Evolutionary conservation across 192 early-diverging fungal genomes (phyloP), one percentile per base, ranked within the genome.

Genomic region (Linnemannia hyalina): DNA sequence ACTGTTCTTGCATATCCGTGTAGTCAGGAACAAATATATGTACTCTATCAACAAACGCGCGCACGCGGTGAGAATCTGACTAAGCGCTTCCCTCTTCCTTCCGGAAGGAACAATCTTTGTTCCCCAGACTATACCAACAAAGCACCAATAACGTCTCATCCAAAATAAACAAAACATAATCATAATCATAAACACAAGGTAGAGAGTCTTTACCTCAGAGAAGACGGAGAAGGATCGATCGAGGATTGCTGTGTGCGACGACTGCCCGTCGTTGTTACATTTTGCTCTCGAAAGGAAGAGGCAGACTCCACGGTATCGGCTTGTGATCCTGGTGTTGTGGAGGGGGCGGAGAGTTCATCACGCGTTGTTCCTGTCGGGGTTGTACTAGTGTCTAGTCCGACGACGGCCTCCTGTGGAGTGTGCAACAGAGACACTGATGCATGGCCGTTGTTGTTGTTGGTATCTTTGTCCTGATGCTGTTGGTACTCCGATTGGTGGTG

Each of bases 161-260:
- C 22, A 15, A 15, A 65, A 26, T 29, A 26, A 32, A 65, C 2
- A 32, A 60, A 65, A 65, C 60, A 65, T 65, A 32, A 65, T 9
- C 60, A 65, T 65, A 32, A 65, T 9, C 60, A 29, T 60, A 26
- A 60, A 60, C 22, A 23, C n/a, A 32, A 32, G 8, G 49, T 52
- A 1, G 29, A 32, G 16, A 16, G 10, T 40, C 38, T 65, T 32
- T 65, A 65, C 60, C 60, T 65, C 26, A 29, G 8, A 16, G 55
- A 32, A 65, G 26, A 32, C 26, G 10, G n/a, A 16, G 55, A 32
- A 65, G 26, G 13, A 29, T 65, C 60, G 29, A 65, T 65, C 29
- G 26, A 32, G 60, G 60, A 63, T 63, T 63, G 60, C 60, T 63
- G 60, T 63, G 60, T 63, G 60, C 60, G 29, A 63, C 60, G 60